Evolutionary conservation across 352 stramenopile species (phyloP).

Genomic region (Globisporangium megalacanthum): DNA sequence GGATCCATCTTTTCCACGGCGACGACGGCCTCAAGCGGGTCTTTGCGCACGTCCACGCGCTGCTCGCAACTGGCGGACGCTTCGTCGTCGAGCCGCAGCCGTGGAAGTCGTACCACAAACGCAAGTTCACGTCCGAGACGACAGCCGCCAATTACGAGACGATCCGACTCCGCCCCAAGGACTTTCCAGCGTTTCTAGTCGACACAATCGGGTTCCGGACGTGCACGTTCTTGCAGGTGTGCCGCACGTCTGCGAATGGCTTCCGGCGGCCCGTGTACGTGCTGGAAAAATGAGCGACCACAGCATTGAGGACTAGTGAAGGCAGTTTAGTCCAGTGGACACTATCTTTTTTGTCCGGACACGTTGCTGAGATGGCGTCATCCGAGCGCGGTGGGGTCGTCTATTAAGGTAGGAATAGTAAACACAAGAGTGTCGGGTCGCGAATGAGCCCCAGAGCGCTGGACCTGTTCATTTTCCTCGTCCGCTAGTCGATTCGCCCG

Average conservation of each 20-base stretch:
- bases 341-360: not conserved
- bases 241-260: slow-evolving; percentile 67
- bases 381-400: not conserved
- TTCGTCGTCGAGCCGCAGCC: slow-evolving; percentile 84
- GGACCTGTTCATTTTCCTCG: too few relatives aligned
- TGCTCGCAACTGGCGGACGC: slow-evolving; percentile 58
- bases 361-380: not conserved
- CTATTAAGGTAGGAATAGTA: slow-evolving; percentile 1
- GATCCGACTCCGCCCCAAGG: slow-evolving; percentile 69
- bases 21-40: slow-evolving; percentile 77
- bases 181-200: slow-evolving; percentile 57
- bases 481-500: not conserved
- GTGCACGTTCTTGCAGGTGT: slow-evolving; percentile 70
- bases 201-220: slow-evolving; percentile 57
- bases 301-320: not conserved
- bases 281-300: slow-evolving; percentile 37
- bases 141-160: slow-evolving; percentile 64
- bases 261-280: slow-evolving; percentile 76
- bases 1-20: slow-evolving; percentile 87
- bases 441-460: too few relatives aligned
- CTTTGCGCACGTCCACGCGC: slow-evolving; percentile 58
- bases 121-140: slow-evolving; percentile 77
- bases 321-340: not conserved
- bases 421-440: too few relatives aligned
- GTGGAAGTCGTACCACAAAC: slow-evolving; percentile 87